A percentile compares a stretch with the other conserved stretches of the same genome.
These are phyloP conservation scores for Colletotrichum viniferum DNA, from an alignment of 2,329 filamentous ascomycete species.

Conservation along the genomic window DNA sequence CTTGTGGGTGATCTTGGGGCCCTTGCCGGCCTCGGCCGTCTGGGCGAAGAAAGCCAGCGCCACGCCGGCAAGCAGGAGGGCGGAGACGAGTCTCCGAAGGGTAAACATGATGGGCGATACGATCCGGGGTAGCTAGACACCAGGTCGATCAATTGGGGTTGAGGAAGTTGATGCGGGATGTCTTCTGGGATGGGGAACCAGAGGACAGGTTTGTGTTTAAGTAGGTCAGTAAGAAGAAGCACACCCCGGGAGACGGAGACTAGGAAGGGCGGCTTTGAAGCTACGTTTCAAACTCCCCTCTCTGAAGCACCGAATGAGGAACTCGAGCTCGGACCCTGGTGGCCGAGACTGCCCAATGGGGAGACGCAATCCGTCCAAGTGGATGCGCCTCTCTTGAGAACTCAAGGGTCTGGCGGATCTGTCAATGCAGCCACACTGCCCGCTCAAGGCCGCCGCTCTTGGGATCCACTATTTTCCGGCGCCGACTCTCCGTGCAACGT, in stretches of 20 bases:
- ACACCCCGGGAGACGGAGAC: not conserved
- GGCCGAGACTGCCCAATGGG: slow-evolving; percentile 17
- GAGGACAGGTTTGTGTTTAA: slow-evolving; percentile 5
- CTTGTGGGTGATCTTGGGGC: slow-evolving; percentile 95
- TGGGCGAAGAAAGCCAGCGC: slow-evolving; percentile 78
- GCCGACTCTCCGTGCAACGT: slow-evolving; percentile 13
- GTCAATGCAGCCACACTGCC: slow-evolving; percentile 8
- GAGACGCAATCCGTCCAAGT: slow-evolving; percentile 4
- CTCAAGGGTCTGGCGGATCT: not conserved
- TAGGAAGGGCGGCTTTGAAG: not conserved
- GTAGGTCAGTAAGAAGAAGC: not conserved
- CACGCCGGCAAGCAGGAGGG: slow-evolving; percentile 78
- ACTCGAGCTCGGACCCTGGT: slow-evolving; percentile 17
- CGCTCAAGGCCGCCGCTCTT: not conserved
- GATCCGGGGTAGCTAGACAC: not conserved
- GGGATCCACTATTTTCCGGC: slow-evolving; percentile 13
- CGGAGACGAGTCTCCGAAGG: slow-evolving; percentile 72
- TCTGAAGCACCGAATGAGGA: slow-evolving; percentile 20
- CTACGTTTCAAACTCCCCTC: slow-evolving; percentile 21
- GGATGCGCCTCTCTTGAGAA: not conserved
- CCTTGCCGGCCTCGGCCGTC: slow-evolving; percentile 76
- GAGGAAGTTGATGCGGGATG: not conserved
- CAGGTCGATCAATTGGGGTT: slow-evolving; percentile 12
- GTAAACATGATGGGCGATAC: slow-evolving; percentile 68
- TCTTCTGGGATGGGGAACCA: slow-evolving; percentile 4